Base-by-base conservation (phyloP, 139 green algal species). In the Chlorella sp. region DNA sequence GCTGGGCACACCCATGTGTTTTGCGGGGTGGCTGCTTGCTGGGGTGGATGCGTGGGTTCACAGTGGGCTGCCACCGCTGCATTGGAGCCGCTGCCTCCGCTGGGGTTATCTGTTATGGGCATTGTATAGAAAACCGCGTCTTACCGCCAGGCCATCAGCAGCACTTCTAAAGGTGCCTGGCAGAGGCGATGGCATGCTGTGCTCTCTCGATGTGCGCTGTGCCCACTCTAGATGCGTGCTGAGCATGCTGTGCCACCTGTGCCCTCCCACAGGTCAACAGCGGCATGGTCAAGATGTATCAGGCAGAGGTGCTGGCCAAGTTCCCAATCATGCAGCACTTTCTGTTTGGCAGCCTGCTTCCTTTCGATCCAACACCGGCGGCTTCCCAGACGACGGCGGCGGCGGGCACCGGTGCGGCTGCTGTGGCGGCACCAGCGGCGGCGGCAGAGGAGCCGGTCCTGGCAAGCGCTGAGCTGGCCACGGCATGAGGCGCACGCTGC, bases 321-420 rank as follows among this genome's bases (percentile, higher is more conserved):
- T 91, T 99, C 18, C 98, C 98, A 66, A 99, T 99, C 93, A 99
- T 99, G 98, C 98, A 99, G 95, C 98, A 99, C 93, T 98, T 99
- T 37, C 76, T 98, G 28, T 97, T 97, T 61, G 94, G 96, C 34
- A 95, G 88, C 76, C 89, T 98, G 24, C 88, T 98, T 60, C 83
- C 92, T 0, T 96, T 96, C 86, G 79, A 89, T 0, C 16, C 42
- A 0, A 15, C 71, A 71, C 15, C 85, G 19, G 68, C 68, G 24
- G 68, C 68, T 0, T 30, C 28, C 2, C 84, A 19, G 37, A 36
- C 83, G 61, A 4, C 36, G 32, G 83, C 36, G 24, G 30, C 61
- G 28, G 83, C 64, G 73, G 81, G 81, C 3, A n/a, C 30, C 12
- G 71, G 12, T 18, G 71, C 30, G 30, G 32, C 32, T 24, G 71